A percentile compares a stretch with the other conserved stretches of the same genome.
Conservation (phyloP, 345 rosid species). For the Melaleuca alternifolia region DNA sequence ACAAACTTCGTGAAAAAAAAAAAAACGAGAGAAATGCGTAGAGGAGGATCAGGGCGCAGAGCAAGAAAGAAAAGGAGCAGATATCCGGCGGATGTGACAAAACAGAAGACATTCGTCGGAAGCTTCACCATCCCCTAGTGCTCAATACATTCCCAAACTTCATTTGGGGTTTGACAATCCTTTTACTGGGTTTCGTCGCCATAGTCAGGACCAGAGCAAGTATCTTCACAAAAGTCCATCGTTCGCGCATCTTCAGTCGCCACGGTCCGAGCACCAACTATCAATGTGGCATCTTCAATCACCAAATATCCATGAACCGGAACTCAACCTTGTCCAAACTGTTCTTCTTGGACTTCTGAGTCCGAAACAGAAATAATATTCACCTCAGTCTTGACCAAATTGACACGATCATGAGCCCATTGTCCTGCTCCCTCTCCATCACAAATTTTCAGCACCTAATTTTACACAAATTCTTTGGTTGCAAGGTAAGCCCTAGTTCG, state of each 20-base stretch:
- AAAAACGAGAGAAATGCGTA: too few relatives aligned
- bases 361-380: background rate
- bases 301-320: background rate
- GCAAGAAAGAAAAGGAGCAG: too few relatives aligned
- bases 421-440: background rate
- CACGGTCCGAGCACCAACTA: background rate
- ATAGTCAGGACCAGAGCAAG: background rate
- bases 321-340: background rate
- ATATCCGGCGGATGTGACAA: background rate
- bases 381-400: background rate
- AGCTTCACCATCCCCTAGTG: background rate
- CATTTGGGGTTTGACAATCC: background rate
- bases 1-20: background rate
- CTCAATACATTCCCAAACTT: background rate
- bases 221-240: background rate
- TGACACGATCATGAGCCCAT: background rate
- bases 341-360: background rate
- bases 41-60: too few relatives aligned
- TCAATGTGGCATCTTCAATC: background rate
- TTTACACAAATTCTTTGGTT: background rate
- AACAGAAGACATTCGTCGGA: background rate
- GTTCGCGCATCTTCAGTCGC: background rate
- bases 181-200: background rate
- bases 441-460: background rate
- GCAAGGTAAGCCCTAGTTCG: background rate